Base-by-base conservation (phyloP, 1,139 yeast genomes). In the Candida sp. region DNA sequence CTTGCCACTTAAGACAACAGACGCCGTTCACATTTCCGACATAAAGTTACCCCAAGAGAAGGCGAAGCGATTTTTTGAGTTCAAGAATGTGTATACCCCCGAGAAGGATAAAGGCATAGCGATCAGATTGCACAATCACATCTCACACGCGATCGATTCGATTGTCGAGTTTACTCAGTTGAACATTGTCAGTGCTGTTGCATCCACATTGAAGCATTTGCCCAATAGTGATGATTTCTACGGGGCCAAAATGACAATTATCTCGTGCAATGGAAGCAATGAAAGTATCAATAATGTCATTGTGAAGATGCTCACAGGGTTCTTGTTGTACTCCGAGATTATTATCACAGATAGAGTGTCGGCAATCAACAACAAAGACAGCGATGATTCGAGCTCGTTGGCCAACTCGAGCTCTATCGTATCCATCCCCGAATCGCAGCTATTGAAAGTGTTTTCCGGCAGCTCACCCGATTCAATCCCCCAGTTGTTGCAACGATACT, bases 161-260 rank as follows among this genome's bases (percentile, higher is more conserved):
- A 59, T 63, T 22, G 65, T 69, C 7, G 73, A 67, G 23, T 88
- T 80, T 62, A 80, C 84, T 17, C 91, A 86, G 54, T 72, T 81
- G 53, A 85, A 84, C 58, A 70, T 88, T 49, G 85, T 86, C 11
- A 82, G 90, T 54, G 75, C 86, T 1, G 70, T 86, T 12, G 87
- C 92, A 0, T 76, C 90, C 0, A 79, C 83, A 44, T 69, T 87
- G 44, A 84, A 82, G 63, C 83, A 83, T 25, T 68, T 86, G 30
- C 90, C 93, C 0, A 69, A 69, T 0, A 77, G 80, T 46, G 70
- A 69, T 25, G 65, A 86, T 56, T 58, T 58, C 2, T 49, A 60
- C 0, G 56, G 63, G 0, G 92, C 87, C 57, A 64, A 57, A 3
- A 44, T 86, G 22, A 59, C 82, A 7, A 63, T 85, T 23, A 69